Base-by-base conservation (phyloP, 192 early-diverging fungal species). In the Pilaira anomala region DNA sequence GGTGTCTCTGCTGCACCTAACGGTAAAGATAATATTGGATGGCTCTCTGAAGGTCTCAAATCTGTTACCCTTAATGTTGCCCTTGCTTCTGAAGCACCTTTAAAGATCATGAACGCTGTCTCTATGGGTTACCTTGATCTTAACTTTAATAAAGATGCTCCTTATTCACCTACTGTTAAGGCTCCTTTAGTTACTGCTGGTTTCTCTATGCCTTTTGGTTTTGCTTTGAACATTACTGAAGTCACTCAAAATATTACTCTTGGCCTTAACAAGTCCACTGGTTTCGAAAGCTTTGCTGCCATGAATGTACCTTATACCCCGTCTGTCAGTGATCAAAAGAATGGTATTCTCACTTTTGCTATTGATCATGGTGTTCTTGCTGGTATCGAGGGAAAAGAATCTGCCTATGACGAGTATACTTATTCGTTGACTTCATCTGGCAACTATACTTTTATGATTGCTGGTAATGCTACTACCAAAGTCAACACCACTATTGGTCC, bases 161-260 rank as follows among this genome's bases (percentile, higher is more conserved):
- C 78, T 18, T 87, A 87, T 49, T 57, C 73, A 39, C 85, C 85
- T 48, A 7, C 71, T 42, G 71, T 78, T 33, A 64, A 69, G 48
- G 75, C 81, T 44, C 63, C 76, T 9, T 50, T 52, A 11, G 75
- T 87, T 12, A 61, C 66, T 25, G 83, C 81, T 41, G 71, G 63
- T 2, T 80, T 81, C 52, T 42, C 68, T 26, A 78, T 87, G 60
- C 86, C 86, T 45, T 87, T 87, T 63, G 80, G 80, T 42, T 87
- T 87, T 65, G 46, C 76, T 19, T 54, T 87, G 33, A 78, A 72
- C 26, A 77, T 87, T 42, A 79, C 77, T 30, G 68, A 82, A 52
- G 77, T 84, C 33, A 72, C 76, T 28, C 78, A 82, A 62, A 74
- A 73, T 40, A 80, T 84, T 52, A 79, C 76, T 44, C 66, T 84